These are phyloP conservation scores for Roridomyces roridus DNA, from an alignment of 768 basidiomycete species.

Conservation along the genomic window DNA sequence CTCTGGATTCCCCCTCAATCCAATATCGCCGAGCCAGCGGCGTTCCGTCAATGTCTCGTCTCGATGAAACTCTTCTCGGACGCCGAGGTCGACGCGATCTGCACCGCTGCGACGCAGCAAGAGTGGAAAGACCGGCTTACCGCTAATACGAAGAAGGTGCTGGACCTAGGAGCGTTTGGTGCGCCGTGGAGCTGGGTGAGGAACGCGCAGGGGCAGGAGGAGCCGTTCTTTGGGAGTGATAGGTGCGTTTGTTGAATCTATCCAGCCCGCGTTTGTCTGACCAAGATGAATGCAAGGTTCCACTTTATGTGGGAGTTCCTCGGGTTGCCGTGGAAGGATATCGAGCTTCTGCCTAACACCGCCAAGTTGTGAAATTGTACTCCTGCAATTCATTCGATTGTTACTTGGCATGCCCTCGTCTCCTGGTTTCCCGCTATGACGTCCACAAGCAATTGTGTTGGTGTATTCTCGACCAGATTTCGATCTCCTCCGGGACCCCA, in stretches of 20 bases:
- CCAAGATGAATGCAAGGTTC: slow-evolving; percentile 4
- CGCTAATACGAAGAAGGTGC: slow-evolving; percentile 23
- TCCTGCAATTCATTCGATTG: not conserved
- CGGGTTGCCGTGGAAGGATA: slow-evolving; percentile 24
- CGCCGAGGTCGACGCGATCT: slow-evolving; percentile 18
- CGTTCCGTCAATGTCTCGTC: not conserved
- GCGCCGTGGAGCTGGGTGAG: slow-evolving; percentile 27
- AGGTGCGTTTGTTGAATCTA: slow-evolving; percentile 8
- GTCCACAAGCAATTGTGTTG: not conserved
- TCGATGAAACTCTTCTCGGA: slow-evolving; percentile 21
- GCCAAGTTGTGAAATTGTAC: slow-evolving; percentile 3
- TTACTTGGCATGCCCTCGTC: no score
- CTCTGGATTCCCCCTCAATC: slow-evolving; percentile 22
- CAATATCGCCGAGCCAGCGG: slow-evolving; percentile 12
- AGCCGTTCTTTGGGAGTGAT: slow-evolving; percentile 29
- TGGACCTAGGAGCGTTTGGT: slow-evolving; percentile 26
- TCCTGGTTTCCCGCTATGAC: no score
- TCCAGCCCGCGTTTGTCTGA: not conserved
- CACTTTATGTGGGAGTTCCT: slow-evolving; percentile 26
- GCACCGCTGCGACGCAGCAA: slow-evolving; percentile 11
- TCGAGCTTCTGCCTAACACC: slow-evolving; percentile 16
- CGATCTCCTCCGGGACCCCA: not conserved
- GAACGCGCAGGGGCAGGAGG: slow-evolving; percentile 22
- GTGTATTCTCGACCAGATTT: not conserved
- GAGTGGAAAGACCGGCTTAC: slow-evolving; percentile 23